Evolutionary conservation across 2,329 filamentous ascomycete genomes (phyloP).

Genomic region (Beauveria scarabaeidicola): DNA sequence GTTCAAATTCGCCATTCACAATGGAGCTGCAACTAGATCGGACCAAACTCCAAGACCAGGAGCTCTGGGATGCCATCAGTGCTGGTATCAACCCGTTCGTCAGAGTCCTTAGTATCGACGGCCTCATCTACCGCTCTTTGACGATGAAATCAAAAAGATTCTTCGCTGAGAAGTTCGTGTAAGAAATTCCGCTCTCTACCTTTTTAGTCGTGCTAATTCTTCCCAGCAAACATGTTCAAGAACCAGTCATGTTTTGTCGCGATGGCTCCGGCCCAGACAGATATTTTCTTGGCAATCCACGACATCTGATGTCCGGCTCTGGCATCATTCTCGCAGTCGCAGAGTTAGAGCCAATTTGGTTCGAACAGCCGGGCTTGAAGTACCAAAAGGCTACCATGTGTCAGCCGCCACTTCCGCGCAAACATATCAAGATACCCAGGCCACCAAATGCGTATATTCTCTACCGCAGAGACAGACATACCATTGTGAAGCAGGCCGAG

Average conservation of each 20-base stretch:
- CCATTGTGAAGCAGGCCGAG: conserved; percentile 24
- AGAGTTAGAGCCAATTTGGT: conserved; percentile 18
- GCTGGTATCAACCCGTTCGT: conserved; percentile 13
- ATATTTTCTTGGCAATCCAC: conserved; percentile 20
- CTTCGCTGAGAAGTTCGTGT: conserved; percentile 20
- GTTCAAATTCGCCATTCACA: neutral
- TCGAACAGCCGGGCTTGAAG: conserved; percentile 11
- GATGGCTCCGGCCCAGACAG: conserved; percentile 20
- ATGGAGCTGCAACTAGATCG: neutral
- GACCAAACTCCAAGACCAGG: conserved; percentile 3
- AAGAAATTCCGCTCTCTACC: conserved; percentile 1
- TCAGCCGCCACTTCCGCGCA: conserved; percentile 11
- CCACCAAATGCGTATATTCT: conserved; percentile 36
- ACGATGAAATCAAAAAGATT: conserved; percentile 16
- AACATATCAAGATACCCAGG: conserved; percentile 23
- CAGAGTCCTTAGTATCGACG: conserved; percentile 15
- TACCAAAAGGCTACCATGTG: conserved; percentile 11
- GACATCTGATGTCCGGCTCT: conserved; percentile 16
- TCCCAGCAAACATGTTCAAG: conserved; percentile 15
- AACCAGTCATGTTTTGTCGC: conserved; percentile 19
- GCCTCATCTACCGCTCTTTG: conserved; percentile 14
- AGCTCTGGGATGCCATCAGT: conserved; percentile 14
- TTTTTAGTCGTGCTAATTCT: conserved; percentile 1
- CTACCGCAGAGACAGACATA: conserved; percentile 32
- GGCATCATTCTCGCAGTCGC: conserved; percentile 16